phyloP scores from a whole-genome alignment of 139 green algal genomes.

The Pycnococcus provasolii region DNA sequence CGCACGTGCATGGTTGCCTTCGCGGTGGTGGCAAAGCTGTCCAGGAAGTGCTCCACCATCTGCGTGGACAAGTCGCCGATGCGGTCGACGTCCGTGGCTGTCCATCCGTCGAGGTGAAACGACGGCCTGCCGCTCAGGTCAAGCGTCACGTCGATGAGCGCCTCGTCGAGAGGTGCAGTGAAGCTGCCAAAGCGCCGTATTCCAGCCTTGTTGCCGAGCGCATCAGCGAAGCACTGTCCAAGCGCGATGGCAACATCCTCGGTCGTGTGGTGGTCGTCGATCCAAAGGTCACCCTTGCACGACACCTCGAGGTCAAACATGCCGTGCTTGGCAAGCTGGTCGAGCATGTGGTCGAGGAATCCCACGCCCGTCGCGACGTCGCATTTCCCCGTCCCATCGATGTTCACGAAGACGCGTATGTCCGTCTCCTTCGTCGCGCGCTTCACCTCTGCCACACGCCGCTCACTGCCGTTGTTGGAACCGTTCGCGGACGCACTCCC shows the following conservation, averaged over 20 bases:
- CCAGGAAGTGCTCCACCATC: slow-evolving; percentile 95
- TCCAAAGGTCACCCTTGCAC: slow-evolving; percentile 74
- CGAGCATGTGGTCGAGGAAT: slow-evolving; percentile 99
- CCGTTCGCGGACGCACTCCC: too few relatives aligned
- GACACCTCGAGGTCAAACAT: slow-evolving; percentile 40
- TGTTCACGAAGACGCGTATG: slow-evolving; percentile 74
- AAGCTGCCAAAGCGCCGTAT: slow-evolving; percentile 20
- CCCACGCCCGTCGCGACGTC: slow-evolving; percentile 46
- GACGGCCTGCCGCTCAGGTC: slow-evolving; percentile 89
- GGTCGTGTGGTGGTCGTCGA: slow-evolving; percentile 98
- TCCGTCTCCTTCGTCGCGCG: slow-evolving; percentile 83
- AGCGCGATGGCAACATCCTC: slow-evolving; percentile 80
- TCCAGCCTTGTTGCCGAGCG: slow-evolving; percentile 13
- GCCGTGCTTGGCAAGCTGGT: slow-evolving; percentile 49
- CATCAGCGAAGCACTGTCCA: slow-evolving; percentile 29
- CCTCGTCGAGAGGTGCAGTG: slow-evolving; percentile 51
- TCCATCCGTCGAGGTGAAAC: slow-evolving; percentile 57
- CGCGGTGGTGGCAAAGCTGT: slow-evolving; percentile 66
- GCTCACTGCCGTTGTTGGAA: too few relatives aligned
- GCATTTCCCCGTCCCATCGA: slow-evolving; percentile 84
- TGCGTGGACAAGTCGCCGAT: slow-evolving; percentile 89
- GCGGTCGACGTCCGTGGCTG: slow-evolving; percentile 65
- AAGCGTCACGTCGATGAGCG: slow-evolving; percentile 68
- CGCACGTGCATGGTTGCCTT: slow-evolving; percentile 38
- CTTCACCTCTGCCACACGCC: slow-evolving; percentile 26